phyloP scores from a whole-genome alignment of 306 rosid genomes.

The Rubus parviflorus region DNA sequence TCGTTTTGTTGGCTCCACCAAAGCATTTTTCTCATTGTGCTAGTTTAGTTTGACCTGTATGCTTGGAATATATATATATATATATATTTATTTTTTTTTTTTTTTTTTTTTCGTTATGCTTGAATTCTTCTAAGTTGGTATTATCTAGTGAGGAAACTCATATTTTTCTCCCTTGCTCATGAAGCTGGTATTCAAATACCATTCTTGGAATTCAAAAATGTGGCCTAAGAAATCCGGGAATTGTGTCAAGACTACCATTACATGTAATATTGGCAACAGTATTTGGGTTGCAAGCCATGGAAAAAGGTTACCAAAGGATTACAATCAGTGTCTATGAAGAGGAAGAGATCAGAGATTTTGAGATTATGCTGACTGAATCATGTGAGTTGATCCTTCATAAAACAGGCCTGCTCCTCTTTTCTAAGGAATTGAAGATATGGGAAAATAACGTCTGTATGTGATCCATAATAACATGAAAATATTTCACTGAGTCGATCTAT shows the following conservation, averaged over 20 bases:
- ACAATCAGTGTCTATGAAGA: background rate
- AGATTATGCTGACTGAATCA: background rate
- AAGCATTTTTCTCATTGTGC: background rate
- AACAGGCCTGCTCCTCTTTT: slow-evolving; percentile 16
- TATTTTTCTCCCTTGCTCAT: no score
- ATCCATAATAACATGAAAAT: slow-evolving; percentile 67
- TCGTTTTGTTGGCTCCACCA: background rate
- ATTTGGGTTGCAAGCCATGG: background rate
- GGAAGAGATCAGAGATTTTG: background rate
- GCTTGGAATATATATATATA: no score
- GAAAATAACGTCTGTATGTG: slow-evolving; percentile 54
- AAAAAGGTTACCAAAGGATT: background rate
- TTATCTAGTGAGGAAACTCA: no score
- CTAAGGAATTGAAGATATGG: slow-evolving; percentile 53
- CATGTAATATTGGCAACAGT: background rate
- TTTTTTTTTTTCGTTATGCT: no score
- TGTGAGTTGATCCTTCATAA: slow-evolving; percentile 14
- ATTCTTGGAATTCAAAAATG: background rate
- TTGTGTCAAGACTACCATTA: background rate
- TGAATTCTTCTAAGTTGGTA: no score
- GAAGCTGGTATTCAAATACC: no score
- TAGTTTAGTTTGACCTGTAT: background rate
- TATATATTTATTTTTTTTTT: no score
- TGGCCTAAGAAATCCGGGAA: background rate
- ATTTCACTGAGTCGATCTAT: slow-evolving; percentile 48